Conservation (phyloP, 129 eudicot genomes). For the Silybum marianum region DNA sequence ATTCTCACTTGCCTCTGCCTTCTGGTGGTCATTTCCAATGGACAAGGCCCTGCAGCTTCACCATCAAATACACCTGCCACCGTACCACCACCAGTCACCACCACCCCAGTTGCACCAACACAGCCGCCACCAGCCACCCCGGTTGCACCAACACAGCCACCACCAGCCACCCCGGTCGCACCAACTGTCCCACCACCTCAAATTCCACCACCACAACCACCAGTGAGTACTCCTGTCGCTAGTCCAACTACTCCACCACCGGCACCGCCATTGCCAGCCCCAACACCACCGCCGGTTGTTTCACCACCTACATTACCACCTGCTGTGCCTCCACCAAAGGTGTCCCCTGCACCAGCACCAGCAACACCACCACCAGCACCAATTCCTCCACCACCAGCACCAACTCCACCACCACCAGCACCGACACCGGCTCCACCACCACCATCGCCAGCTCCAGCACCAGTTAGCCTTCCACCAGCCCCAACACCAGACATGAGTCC, state of each 20-base stretch:
- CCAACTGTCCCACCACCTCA: conserved; percentile 65
- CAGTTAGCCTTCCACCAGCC: conserved; percentile 34
- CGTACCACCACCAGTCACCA: conserved; percentile 42
- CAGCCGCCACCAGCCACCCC: conserved; percentile 39
- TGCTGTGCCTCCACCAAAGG: conserved; percentile 39
- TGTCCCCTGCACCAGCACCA: conserved; percentile 46
- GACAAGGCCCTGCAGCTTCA: conserved; percentile 77
- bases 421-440: conserved; percentile 46
- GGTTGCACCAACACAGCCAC: conserved; percentile 10
- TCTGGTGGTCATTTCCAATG: conserved; percentile 44
- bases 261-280: conserved; percentile 41
- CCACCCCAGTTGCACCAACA: conserved; percentile 23
- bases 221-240: conserved; percentile 43
- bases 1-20: conserved; percentile 48
- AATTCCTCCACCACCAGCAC: conserved; percentile 41
- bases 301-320: conserved; percentile 46
- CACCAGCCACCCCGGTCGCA: conserved; percentile 44
- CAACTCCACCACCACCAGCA: conserved; percentile 44
- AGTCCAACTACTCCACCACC: conserved; percentile 59
- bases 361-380: conserved; percentile 55
- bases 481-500: conserved; percentile 54
- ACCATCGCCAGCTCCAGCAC: conserved; percentile 47
- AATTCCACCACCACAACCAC: conserved; percentile 49
- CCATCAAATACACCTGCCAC: conserved; percentile 48
- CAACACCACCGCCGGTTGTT: conserved; percentile 49